These are phyloP conservation scores for Kernera saxatilis DNA, from an alignment of 345 rosid genomes.

Conservation along the genomic window DNA sequence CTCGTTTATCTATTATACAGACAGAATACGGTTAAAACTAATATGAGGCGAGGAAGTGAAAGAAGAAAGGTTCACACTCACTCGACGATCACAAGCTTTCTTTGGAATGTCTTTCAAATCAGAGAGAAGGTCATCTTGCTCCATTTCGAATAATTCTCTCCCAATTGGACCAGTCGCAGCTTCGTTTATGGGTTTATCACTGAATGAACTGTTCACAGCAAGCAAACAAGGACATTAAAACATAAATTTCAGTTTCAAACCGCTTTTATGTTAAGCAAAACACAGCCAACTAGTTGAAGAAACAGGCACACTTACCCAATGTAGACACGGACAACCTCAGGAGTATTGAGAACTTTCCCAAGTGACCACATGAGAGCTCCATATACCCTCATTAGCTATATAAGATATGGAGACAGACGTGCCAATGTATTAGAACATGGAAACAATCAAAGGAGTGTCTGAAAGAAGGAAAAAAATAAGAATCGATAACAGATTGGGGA, in stretches of 20 bases:
- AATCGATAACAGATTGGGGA: background rate
- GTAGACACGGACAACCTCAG: constrained; percentile 91
- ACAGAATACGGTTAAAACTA: background rate
- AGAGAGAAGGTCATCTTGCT: constrained; percentile 85
- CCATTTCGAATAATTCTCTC: constrained; percentile 87
- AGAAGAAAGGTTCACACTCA: constrained; percentile 37
- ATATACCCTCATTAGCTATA: constrained; percentile 95
- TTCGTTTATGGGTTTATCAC: constrained; percentile 85
- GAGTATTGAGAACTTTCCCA: constrained; percentile 92
- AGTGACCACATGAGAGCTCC: constrained; percentile 99
- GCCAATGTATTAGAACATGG: background rate
- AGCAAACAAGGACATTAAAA: background rate
- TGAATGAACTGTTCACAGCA: constrained; percentile 64
- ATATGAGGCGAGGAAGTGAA: background rate
- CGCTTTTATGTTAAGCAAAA: background rate
- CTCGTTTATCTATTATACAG: constrained; percentile 64
- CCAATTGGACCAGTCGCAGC: constrained; percentile 77
- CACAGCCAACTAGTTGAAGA: background rate
- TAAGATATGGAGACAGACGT: background rate
- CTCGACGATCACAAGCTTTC: constrained; percentile 98
- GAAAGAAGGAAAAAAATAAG: background rate
- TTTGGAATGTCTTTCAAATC: constrained; percentile 92
- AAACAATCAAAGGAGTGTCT: background rate
- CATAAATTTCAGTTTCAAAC: constrained; percentile 14
- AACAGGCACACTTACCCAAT: constrained; percentile 55